Percentiles rank a stretch among this genome's conserved stretches.
Evolutionary conservation across 768 basidiomycete species (phyloP).

Genomic region (Psilocybe azurescens): DNA sequence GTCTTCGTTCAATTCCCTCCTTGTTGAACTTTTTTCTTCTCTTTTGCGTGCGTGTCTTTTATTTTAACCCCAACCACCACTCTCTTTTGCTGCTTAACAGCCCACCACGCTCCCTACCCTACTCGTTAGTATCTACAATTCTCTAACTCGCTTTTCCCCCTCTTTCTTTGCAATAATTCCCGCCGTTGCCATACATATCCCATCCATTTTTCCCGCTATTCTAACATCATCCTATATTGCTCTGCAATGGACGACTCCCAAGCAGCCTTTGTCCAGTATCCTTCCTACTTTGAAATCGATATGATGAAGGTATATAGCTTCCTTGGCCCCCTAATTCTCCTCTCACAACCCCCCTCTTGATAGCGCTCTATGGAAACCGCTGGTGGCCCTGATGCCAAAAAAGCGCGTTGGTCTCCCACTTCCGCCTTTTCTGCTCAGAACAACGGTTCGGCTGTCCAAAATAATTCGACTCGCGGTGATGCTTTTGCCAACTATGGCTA

Average conservation of each 20-base stretch:
- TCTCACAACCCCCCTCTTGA: conserved; percentile 6
- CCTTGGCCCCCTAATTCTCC: conserved; percentile 10
- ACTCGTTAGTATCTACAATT: conserved; percentile 55
- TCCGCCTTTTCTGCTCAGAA: conserved; percentile 49
- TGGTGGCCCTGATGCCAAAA: conserved; percentile 86
- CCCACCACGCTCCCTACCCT: conserved; percentile 61
- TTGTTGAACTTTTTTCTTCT: conserved; percentile 39
- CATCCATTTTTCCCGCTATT: conserved; percentile 42
- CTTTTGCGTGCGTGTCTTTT: conserved; percentile 46
- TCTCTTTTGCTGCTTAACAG: conserved; percentile 43
- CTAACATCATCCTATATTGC: conserved; percentile 30
- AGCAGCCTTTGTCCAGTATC: conserved; percentile 75
- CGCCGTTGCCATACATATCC: conserved; percentile 54
- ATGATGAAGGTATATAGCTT: conserved; percentile 81
- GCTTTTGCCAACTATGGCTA: conserved; percentile 90
- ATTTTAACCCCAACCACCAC: conserved; percentile 46
- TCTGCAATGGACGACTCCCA: conserved; percentile 75
- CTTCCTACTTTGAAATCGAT: conserved; percentile 84
- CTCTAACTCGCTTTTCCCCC: conserved; percentile 49
- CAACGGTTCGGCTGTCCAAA: conserved; percentile 36
- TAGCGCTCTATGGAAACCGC: conserved; percentile 88
- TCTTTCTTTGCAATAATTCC: conserved; percentile 47
- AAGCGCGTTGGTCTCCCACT: conserved; percentile 87
- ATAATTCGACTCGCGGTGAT: conserved; percentile 53
- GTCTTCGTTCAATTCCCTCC: conserved; percentile 40